Conservation (phyloP, 1,284 basidiomycete genomes). For the Fomitopsis palustris region DNA sequence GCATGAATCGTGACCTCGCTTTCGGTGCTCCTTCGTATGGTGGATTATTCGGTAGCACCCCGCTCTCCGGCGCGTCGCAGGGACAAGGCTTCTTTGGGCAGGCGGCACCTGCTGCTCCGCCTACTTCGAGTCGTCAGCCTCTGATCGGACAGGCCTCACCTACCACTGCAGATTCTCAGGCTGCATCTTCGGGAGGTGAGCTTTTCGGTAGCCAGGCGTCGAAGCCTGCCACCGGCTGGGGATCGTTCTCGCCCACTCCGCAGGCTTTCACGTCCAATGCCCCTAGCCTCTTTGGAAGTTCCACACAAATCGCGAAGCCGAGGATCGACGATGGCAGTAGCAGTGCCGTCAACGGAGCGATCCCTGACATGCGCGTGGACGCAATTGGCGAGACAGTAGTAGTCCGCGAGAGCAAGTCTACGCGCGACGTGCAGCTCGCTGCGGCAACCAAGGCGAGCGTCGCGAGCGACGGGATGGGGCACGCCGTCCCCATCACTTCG, state of each 20-base stretch:
- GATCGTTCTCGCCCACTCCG: background rate
- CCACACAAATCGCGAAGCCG: background rate
- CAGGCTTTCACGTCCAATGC: background rate
- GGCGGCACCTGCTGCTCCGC: background rate
- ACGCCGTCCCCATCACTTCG: constrained; percentile 50
- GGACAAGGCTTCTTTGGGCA: too few relatives aligned
- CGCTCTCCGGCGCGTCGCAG: too few relatives aligned
- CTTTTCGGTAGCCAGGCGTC: background rate
- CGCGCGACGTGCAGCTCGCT: background rate
- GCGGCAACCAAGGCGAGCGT: constrained; percentile 30
- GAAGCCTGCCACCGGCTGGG: background rate
- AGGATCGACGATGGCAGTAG: background rate
- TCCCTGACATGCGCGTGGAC: background rate
- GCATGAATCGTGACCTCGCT: too few relatives aligned
- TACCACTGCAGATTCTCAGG: background rate
- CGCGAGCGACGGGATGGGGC: constrained; percentile 48
- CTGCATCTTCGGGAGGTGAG: background rate
- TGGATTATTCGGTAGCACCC: too few relatives aligned
- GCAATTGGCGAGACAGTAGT: background rate
- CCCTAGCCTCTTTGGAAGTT: background rate
- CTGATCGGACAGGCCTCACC: too few relatives aligned
- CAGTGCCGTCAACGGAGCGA: background rate
- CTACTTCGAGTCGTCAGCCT: background rate
- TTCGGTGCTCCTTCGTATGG: too few relatives aligned
- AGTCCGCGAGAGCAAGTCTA: background rate